Conservation (phyloP, 2,329 filamentous ascomycete genomes). For the Arthroderma uncinatum region DNA sequence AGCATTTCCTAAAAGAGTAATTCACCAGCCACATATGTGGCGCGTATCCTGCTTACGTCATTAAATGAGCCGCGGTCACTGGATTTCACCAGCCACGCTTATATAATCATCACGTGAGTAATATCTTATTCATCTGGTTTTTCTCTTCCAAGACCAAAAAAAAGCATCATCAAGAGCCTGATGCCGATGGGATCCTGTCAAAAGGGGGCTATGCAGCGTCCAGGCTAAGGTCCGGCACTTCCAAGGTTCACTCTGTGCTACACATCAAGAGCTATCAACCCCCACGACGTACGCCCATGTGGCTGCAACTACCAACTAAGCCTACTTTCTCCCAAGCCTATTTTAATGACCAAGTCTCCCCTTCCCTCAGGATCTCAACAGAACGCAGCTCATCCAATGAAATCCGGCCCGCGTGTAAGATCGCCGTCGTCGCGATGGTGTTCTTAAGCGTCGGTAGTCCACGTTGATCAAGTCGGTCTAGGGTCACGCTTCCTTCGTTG, state of each 20-base stretch:
- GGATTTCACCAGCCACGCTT: neutral
- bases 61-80: neutral
- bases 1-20: neutral
- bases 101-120: neutral
- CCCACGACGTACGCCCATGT: neutral
- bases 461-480: slow-evolving; percentile 67
- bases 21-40: neutral
- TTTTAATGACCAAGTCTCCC: slow-evolving; percentile 52
- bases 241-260: neutral
- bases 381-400: slow-evolving; percentile 73
- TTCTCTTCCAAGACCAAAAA: neutral
- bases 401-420: slow-evolving; percentile 72
- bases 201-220: neutral
- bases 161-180: neutral
- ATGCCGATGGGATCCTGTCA: neutral
- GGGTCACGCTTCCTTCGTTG: slow-evolving; percentile 59
- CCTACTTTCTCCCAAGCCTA: neutral
- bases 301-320: neutral
- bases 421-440: slow-evolving; percentile 83
- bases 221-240: neutral
- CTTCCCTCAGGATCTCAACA: slow-evolving; percentile 52
- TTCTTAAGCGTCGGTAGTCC: slow-evolving; percentile 77
- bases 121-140: neutral
- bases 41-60: neutral
- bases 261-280: neutral